Percentiles rank a stretch among this genome's conserved stretches.
phyloP scores from a whole-genome alignment of 2,329 filamentous ascomycete species.

The Xylariaceae sp. region DNA sequence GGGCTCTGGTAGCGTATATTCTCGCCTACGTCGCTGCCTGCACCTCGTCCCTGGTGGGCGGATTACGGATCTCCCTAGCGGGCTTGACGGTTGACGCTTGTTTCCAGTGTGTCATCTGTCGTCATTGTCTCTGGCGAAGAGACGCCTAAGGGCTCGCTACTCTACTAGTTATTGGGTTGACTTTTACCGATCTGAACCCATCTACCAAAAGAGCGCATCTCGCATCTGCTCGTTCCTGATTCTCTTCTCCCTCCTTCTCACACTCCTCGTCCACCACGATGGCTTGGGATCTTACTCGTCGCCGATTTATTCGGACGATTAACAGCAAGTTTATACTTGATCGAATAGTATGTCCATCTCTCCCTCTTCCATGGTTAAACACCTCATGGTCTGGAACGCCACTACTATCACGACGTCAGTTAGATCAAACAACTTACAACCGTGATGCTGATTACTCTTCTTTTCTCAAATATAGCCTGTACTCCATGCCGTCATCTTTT shows the following conservation, averaged over 20 bases:
- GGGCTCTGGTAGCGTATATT: no score
- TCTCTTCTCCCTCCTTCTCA: neutral
- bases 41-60: no score
- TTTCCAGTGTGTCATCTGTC: constrained; percentile 13
- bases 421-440: neutral
- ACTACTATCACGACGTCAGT: neutral
- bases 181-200: constrained; percentile 5
- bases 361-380: neutral
- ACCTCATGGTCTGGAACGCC: neutral
- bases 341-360: constrained; percentile 55
- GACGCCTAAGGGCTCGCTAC: neutral
- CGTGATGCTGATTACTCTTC: constrained; percentile 3
- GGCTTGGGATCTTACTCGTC: constrained; percentile 54
- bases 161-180: neutral
- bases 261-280: constrained; percentile 35
- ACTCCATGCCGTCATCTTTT: constrained; percentile 75
- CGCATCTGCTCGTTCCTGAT: neutral
- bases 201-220: constrained; percentile 9
- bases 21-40: no score
- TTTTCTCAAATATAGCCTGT: constrained; percentile 59
- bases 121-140: constrained; percentile 10
- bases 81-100: neutral
- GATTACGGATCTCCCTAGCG: no score
- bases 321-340: constrained; percentile 71
- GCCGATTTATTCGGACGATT: constrained; percentile 58